Evolutionary conservation across 2,329 filamentous ascomycete genomes (phyloP).

Genomic region (Clonostachys rosea): DNA sequence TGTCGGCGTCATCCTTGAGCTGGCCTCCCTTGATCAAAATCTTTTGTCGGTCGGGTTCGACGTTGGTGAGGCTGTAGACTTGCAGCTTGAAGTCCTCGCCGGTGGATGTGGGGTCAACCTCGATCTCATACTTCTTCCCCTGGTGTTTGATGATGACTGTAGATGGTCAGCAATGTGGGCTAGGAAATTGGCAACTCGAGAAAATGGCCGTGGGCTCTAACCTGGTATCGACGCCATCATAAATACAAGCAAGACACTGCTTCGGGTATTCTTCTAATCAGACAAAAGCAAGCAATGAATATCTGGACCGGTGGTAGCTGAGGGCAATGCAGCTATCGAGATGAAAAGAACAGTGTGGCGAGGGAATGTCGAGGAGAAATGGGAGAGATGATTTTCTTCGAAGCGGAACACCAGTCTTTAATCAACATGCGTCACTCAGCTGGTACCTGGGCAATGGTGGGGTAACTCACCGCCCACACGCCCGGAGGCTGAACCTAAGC

Average conservation of each 20-base stretch:
- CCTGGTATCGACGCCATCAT: slow-evolving; percentile 53
- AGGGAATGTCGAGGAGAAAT: no score
- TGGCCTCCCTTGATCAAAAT: slow-evolving; percentile 91
- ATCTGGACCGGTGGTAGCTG: neutral
- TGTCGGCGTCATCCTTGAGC: slow-evolving; percentile 89
- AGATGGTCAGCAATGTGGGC: slow-evolving; percentile 3
- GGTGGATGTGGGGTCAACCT: slow-evolving; percentile 77
- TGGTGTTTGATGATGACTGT: slow-evolving; percentile 90
- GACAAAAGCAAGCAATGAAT: neutral
- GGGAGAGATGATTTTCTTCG: no score
- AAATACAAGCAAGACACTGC: neutral
- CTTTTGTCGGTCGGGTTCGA: slow-evolving; percentile 95
- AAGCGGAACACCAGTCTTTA: no score
- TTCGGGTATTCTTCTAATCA: neutral
- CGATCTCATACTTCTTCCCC: slow-evolving; percentile 92
- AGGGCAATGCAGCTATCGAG: no score
- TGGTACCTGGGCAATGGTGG: slow-evolving; percentile 4
- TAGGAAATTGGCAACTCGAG: no score
- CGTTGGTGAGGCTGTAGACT: slow-evolving; percentile 89
- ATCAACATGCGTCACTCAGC: slow-evolving; percentile 1
- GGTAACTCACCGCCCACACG: neutral
- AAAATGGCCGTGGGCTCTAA: slow-evolving; percentile 18
- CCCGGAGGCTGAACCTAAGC: neutral
- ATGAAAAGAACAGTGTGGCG: no score
- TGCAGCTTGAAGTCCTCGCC: slow-evolving; percentile 96